These are phyloP conservation scores for Phytophthora brassicae DNA, from an alignment of 352 stramenopile species.

Conservation along the genomic window DNA sequence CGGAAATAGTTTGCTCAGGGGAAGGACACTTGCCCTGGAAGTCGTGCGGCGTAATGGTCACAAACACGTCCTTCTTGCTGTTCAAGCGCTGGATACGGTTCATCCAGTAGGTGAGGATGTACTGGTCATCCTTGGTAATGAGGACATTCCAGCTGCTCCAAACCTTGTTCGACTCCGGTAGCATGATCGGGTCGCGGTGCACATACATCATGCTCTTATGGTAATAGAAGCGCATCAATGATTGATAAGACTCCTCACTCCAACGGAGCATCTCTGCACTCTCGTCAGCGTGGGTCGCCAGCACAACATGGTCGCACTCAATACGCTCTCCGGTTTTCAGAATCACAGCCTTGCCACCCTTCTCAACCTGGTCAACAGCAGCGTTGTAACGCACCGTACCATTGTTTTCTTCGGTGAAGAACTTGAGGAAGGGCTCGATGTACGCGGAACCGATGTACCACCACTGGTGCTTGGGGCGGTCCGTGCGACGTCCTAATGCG, in stretches of 20 bases:
- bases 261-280: conserved; percentile 73
- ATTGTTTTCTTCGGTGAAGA: conserved; percentile 82
- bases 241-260: conserved; percentile 62
- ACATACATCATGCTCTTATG: conserved; percentile 91
- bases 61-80: conserved; percentile 85
- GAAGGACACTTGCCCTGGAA: conserved; percentile 63
- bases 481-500: conserved; percentile 67
- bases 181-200: conserved; percentile 74
- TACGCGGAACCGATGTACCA: conserved; percentile 86
- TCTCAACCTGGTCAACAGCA: conserved; percentile 61
- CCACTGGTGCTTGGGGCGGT: conserved; percentile 84
- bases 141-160: conserved; percentile 88
- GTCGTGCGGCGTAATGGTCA: conserved; percentile 83
- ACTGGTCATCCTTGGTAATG: conserved; percentile 83
- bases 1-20: conserved; percentile 55
- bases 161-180: conserved; percentile 73
- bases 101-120: conserved; percentile 90
- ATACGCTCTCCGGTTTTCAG: conserved; percentile 71
- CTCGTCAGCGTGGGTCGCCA: conserved; percentile 80
- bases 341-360: conserved; percentile 81
- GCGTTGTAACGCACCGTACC: conserved; percentile 81
- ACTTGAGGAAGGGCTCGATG: conserved; percentile 84
- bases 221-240: conserved; percentile 81
- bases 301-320: conserved; percentile 83
- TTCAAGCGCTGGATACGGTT: conserved; percentile 88